Percentiles rank a stretch among this genome's conserved stretches.
Evolutionary conservation across 2,329 filamentous ascomycete species (phyloP).

Genomic region (Exophiala lecanii-corni): DNA sequence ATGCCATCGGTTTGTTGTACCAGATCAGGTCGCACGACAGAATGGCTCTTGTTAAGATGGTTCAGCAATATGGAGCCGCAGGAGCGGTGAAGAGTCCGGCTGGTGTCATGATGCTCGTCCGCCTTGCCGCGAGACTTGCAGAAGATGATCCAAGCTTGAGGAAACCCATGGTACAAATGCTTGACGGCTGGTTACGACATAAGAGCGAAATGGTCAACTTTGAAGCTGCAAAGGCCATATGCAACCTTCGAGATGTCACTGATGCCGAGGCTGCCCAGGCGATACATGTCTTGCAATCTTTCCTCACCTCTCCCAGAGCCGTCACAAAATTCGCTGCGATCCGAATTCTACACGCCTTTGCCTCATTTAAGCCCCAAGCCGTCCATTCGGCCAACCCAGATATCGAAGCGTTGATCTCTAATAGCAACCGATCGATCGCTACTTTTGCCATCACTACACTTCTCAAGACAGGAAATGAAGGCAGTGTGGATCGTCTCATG

Average conservation of each 20-base stretch:
- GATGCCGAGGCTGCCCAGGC: conserved; percentile 88
- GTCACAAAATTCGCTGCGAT: conserved; percentile 98
- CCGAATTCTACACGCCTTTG: conserved; percentile 92
- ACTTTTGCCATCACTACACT: conserved; percentile 98
- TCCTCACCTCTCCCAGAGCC: conserved; percentile 89
- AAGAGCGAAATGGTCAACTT: conserved; percentile 99
- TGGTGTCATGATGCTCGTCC: conserved; percentile 85
- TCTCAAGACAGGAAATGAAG: conserved; percentile 96
- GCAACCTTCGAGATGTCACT: conserved; percentile 86
- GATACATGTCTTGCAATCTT: conserved; percentile 91
- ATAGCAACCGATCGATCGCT: conserved; percentile 93
- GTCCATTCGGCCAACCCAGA: conserved; percentile 94
- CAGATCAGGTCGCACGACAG: conserved; percentile 97
- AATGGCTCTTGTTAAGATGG: conserved; percentile 99
- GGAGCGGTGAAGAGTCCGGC: conserved; percentile 94
- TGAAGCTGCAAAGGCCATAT: conserved; percentile 96
- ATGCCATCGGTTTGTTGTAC: conserved; percentile 93
- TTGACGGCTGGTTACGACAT: conserved; percentile 94
- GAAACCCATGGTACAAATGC: conserved; percentile 93
- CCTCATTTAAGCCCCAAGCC: conserved; percentile 89
- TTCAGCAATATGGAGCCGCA: conserved; percentile 93
- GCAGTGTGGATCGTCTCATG: conserved; percentile 93
- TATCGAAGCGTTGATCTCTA: conserved; percentile 93
- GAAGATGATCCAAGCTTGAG: conserved; percentile 86
- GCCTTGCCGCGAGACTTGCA: conserved; percentile 86